Conservation (phyloP, 805 yeast species). For the Yarrowia porcina region DNA sequence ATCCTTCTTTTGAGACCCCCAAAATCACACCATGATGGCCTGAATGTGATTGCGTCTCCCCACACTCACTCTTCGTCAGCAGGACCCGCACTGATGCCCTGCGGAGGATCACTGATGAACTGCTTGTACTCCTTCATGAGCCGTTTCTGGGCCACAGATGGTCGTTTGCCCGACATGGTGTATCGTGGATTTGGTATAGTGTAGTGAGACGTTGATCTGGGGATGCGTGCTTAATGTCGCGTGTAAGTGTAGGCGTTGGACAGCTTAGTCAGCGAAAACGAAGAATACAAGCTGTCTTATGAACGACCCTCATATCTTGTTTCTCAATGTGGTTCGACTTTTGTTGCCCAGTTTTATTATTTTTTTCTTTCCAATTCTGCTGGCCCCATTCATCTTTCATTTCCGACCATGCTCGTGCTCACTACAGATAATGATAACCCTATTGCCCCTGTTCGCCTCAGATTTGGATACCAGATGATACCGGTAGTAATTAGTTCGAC, state of each 20-base stretch:
- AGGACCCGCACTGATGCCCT: constrained; percentile 95
- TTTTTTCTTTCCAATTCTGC: not conserved
- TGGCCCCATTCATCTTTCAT: not conserved
- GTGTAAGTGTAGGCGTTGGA: not conserved
- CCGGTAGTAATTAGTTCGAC: not conserved
- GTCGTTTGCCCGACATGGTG: constrained; percentile 22
- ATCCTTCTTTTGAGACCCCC: not conserved
- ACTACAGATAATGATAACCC: not conserved
- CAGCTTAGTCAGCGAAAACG: not conserved
- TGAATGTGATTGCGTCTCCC: not conserved
- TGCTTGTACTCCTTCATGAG: constrained; percentile 87
- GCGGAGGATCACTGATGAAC: constrained; percentile 80
- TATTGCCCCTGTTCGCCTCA: not conserved
- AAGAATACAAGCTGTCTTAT: too few species aligned
- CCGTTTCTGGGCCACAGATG: constrained; percentile 40
- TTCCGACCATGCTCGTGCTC: not conserved
- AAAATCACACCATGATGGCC: not conserved
- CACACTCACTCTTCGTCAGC: constrained; percentile 52
- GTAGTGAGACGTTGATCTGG: constrained; percentile 19
- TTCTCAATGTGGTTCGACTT: too few species aligned
- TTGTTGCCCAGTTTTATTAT: too few species aligned
- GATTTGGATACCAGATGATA: too few species aligned
- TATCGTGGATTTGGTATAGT: not conserved
- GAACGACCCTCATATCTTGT: too few species aligned
- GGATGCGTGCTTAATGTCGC: constrained; percentile 24